Evolutionary conservation across 139 green algal species (phyloP), one percentile per base, ranked within the genome.

Genomic region (Asterochloris erici): DNA sequence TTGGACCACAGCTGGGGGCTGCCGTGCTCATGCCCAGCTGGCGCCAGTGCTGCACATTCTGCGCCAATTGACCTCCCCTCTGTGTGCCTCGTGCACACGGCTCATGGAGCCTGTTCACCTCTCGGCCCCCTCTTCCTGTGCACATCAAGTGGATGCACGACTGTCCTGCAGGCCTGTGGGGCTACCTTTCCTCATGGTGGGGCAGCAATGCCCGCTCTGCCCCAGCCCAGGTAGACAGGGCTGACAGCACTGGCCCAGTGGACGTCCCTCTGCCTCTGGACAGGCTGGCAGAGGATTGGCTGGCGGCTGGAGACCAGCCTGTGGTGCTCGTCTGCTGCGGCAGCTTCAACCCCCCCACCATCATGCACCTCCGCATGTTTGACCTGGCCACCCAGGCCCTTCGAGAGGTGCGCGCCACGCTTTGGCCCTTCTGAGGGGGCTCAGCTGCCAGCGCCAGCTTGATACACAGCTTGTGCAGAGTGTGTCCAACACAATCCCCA

Each of bases 321-420:
- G 87, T 95, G 23, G 93, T 97, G 24, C 89, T 98, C 17, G 84
- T 98, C 14, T 78, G 85, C 21, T 96, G 92, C 79, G 95, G 95
- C 81, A 95, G 90, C 90, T 98, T 98, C 90, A 98, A 98, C 85
- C 95, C 95, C 0, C 93, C 93, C 27, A 97, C 94, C 19, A 71
- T 90, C 14, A 88, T 91, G 87, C 95, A 98, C 84, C 83, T 98
- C 61, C 88, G 94, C 61, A 95, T 97, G 93, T 91, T 94, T 85
- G 93, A 97, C 62, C 84, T 96, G 62, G 94, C 94, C 60, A 79
- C 79, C 26, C 69, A 92, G 21, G 86, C 79, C 54, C 83, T 97
- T 27, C 68, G 68, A n/a, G 23, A 91, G 92, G 91, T 93, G 79
- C 66, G 66, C 66, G 1, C 66, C 2, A 9, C 21, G 2, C 9